Base-by-base conservation (phyloP, 1,284 basidiomycete genomes). In the Sutorius eximius region DNA sequence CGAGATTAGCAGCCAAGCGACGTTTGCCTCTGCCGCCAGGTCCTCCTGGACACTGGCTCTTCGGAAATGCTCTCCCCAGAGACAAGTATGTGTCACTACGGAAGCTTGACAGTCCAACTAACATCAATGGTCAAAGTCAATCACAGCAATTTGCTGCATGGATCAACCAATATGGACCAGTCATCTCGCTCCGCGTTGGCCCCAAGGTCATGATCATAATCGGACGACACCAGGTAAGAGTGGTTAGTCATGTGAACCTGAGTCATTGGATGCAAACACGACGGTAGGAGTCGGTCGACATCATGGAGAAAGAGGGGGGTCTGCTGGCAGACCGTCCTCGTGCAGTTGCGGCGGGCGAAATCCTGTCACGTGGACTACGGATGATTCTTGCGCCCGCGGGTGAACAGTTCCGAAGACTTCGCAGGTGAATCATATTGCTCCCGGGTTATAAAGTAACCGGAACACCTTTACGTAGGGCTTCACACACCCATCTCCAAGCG, bases 271-370 rank as follows among this genome's bases (percentile, higher is more conserved):
- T 15, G 3, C 48, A 24, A 38, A 43, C 22, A 32, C 18, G 3
- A 41, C 18, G 11, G 16, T 20, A 83, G 65, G 80, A 80, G 30
- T 81, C 82, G 0, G 73, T 82, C 0, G 71, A 70, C 29, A 68
- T 75, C 41, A 70, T 75, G 58, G 72, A 75, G 34, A 73, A 73
- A 45, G 58, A 72, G 27, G 69, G 71, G 37, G 57, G 61, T 9
- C 44, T 64, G 29, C 57, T 72, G 5, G 72, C 67, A 8, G 72
- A 73, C 52, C 67, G 73, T 27, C 73, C 72, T 44, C 64, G 65
- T 4, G 45, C 61, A 2, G 64, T 73, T 27, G 67, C 68, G 16
- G 73, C 64, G 3, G 65, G 63, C 18, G 69, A 69, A 56, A 56
- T 72, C 3, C 3, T 73, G 49, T 70, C 70, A 1, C 55, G 62